A percentile compares a stretch with the other conserved stretches of the same genome.
Conservation (phyloP, 23 red algal species). For the Gracilaria caudata region DNA sequence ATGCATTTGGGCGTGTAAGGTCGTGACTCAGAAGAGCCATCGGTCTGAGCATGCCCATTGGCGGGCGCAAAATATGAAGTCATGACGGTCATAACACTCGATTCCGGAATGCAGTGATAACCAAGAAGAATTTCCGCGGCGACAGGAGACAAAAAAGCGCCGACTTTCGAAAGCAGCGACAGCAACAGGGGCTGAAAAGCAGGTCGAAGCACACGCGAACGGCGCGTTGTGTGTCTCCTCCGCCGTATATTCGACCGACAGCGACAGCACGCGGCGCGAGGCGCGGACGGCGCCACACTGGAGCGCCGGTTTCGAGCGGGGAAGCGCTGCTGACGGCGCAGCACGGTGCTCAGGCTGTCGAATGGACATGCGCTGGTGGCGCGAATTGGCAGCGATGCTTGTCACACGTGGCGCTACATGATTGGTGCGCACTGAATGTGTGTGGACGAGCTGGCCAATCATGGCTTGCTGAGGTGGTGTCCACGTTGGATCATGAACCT, state of each 20-base stretch:
- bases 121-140: background rate
- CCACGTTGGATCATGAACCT: background rate
- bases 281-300: background rate
- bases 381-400: background rate
- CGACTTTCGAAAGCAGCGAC: background rate
- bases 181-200: background rate
- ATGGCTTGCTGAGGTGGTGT: background rate
- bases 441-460: background rate
- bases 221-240: background rate
- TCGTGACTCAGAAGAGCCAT: background rate
- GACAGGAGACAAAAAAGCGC: background rate
- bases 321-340: background rate
- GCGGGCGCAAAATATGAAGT: slow-evolving; percentile 1
- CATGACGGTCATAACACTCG: background rate
- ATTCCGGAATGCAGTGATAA: background rate
- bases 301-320: background rate
- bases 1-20: slow-evolving; percentile 52
- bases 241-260: too few relatives aligned
- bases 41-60: background rate
- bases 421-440: background rate
- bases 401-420: background rate
- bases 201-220: background rate
- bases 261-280: background rate
- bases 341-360: background rate
- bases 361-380: background rate